Conservation (phyloP, 306 rosid species). For the Pueraria montana region DNA sequence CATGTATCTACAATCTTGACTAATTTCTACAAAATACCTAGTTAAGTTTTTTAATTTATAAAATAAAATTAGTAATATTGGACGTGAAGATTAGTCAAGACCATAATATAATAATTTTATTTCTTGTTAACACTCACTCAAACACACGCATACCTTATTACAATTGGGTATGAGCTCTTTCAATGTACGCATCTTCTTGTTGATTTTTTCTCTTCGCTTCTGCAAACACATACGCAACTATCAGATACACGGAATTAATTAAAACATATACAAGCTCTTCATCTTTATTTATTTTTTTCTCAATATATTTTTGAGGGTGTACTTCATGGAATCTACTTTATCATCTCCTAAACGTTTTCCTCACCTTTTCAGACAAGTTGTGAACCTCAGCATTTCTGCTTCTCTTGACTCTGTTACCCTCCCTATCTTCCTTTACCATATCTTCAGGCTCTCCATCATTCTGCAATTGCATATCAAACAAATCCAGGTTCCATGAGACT, state of each 20-base stretch:
- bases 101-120: too few species aligned
- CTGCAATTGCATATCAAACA: slow-evolving; percentile 57
- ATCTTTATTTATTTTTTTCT: background rate
- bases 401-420: slow-evolving; percentile 50
- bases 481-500: slow-evolving; percentile 30
- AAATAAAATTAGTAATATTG: too few species aligned
- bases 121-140: background rate
- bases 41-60: too few species aligned
- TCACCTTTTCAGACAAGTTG: slow-evolving; percentile 63
- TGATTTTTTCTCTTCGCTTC: slow-evolving; percentile 64
- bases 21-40: background rate
- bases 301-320: background rate
- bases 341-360: background rate
- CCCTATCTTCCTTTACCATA: slow-evolving; percentile 11
- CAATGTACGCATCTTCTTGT: slow-evolving; percentile 59
- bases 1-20: background rate
- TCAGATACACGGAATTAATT: background rate
- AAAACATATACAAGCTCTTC: background rate
- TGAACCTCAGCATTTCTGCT: slow-evolving; percentile 44
- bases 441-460: slow-evolving; percentile 53
- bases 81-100: too few species aligned
- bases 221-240: slow-evolving; percentile 48
- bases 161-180: slow-evolving; percentile 69
- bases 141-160: slow-evolving; percentile 53
- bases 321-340: background rate